Evolutionary conservation across 495 filamentous ascomycete species (phyloP).

Genomic region (Tuber indicum): DNA sequence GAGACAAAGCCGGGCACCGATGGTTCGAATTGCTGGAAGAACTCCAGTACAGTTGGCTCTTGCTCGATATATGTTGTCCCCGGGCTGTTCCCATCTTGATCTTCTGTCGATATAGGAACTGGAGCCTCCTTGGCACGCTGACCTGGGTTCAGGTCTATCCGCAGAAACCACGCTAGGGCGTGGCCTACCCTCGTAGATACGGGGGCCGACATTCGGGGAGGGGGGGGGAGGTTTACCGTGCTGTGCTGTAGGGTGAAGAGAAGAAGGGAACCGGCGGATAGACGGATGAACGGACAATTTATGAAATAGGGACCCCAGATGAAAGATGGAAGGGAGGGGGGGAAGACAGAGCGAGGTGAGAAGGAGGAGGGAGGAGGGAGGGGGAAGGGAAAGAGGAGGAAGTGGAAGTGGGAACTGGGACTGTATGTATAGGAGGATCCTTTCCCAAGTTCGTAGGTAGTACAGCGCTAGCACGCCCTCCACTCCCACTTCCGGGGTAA

Average conservation of each 20-base stretch:
- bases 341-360: background rate
- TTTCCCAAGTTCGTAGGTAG: background rate
- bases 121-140: conserved; percentile 32
- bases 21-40: conserved; percentile 59
- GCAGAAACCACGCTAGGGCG: conserved; percentile 67
- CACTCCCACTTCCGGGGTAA: background rate
- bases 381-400: conserved; percentile 4
- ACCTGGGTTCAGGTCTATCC: conserved; percentile 68
- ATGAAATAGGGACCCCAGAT: background rate
- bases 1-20: conserved; percentile 48
- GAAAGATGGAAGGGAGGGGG: background rate
- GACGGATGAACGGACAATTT: background rate
- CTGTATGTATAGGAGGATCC: background rate
- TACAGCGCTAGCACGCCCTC: background rate
- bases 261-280: background rate
- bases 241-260: background rate
- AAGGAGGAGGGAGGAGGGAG: conserved; percentile 2
- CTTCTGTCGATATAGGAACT: conserved; percentile 47
- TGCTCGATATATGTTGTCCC: conserved; percentile 72
- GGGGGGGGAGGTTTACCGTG: background rate
- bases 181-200: conserved; percentile 58
- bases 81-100: conserved; percentile 62
- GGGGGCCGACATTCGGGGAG: conserved; percentile 13
- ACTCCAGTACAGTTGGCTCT: conserved; percentile 69
- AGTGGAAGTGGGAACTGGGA: background rate